These are phyloP conservation scores for Lentinula edodes DNA, from an alignment of 768 basidiomycete genomes.

Conservation along the genomic window DNA sequence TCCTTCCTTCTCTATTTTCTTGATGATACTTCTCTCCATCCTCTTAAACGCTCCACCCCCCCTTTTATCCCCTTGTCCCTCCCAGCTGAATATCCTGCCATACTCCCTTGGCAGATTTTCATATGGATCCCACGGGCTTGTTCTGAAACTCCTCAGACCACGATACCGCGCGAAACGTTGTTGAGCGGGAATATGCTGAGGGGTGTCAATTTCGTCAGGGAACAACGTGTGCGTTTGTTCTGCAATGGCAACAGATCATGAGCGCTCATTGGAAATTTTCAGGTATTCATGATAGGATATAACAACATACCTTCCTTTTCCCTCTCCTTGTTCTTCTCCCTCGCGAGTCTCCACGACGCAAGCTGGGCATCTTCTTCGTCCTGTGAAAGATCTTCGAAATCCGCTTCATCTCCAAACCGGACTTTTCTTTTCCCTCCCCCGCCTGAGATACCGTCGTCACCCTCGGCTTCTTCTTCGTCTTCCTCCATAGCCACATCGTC, in stretches of 20 bases:
- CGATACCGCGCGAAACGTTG: slow-evolving; percentile 88
- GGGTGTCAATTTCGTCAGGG: slow-evolving; percentile 96
- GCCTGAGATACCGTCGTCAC: not conserved
- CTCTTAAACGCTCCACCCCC: not conserved
- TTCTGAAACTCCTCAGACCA: slow-evolving; percentile 87
- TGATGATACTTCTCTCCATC: not conserved
- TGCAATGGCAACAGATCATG: not conserved
- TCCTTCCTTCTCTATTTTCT: not conserved
- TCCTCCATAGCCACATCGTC: slow-evolving; percentile 49
- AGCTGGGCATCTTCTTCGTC: slow-evolving; percentile 84
- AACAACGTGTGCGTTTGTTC: slow-evolving; percentile 33
- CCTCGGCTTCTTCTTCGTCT: not conserved
- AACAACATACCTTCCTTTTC: slow-evolving; percentile 58
- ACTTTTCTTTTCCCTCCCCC: slow-evolving; percentile 32
- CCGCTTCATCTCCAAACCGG: slow-evolving; percentile 48
- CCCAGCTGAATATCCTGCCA: slow-evolving; percentile 93
- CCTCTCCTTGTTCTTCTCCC: slow-evolving; percentile 40
- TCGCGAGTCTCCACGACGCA: slow-evolving; percentile 39
- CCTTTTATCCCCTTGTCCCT: slow-evolving; percentile 46
- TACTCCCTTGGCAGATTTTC: slow-evolving; percentile 95
- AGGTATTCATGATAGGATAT: too few relatives aligned
- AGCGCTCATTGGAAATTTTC: not conserved
- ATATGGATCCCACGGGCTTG: slow-evolving; percentile 96
- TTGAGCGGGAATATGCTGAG: slow-evolving; percentile 73
- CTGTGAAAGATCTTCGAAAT: slow-evolving; percentile 46